phyloP scores from a whole-genome alignment of 1,284 basidiomycete genomes.

The Athelia psychrophila region DNA sequence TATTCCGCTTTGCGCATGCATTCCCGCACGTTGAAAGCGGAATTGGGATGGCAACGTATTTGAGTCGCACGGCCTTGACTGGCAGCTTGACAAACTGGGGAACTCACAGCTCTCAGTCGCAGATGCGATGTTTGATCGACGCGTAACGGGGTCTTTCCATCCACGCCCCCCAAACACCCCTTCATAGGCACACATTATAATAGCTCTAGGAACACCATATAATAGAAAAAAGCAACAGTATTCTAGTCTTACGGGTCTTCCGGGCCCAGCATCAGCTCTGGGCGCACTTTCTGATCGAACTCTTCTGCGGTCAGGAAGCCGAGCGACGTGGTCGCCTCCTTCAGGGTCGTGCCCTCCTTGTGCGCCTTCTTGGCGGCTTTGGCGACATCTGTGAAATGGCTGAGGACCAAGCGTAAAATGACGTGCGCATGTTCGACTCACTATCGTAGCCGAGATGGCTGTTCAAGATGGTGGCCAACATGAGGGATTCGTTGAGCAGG shows the following conservation, averaged over 20 bases:
- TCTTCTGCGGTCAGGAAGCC: constrained; percentile 88
- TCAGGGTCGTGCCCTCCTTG: constrained; percentile 95
- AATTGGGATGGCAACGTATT: too few species aligned
- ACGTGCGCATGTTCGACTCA: constrained; percentile 40
- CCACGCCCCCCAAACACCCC: not conserved
- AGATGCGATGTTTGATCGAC: not conserved
- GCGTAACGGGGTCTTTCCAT: not conserved
- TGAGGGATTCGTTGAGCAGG: constrained; percentile 91
- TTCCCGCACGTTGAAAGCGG: too few species aligned
- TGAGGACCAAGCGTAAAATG: constrained; percentile 10
- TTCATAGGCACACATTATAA: too few species aligned
- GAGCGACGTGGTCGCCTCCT: constrained; percentile 89
- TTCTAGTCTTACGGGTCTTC: constrained; percentile 46
- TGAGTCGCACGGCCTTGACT: too few species aligned
- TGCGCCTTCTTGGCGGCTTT: constrained; percentile 99
- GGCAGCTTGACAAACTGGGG: too few species aligned
- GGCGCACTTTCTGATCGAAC: constrained; percentile 94
- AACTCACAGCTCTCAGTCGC: too few species aligned
- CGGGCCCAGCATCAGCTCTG: constrained; percentile 85
- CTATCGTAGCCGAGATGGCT: constrained; percentile 93
- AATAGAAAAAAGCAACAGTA: too few species aligned
- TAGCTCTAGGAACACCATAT: too few species aligned
- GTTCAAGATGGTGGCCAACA: constrained; percentile 96
- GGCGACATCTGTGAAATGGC: constrained; percentile 75
- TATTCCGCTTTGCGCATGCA: too few species aligned